Conservation (phyloP, 2,329 filamentous ascomycete genomes). For the Curvularia sp. region DNA sequence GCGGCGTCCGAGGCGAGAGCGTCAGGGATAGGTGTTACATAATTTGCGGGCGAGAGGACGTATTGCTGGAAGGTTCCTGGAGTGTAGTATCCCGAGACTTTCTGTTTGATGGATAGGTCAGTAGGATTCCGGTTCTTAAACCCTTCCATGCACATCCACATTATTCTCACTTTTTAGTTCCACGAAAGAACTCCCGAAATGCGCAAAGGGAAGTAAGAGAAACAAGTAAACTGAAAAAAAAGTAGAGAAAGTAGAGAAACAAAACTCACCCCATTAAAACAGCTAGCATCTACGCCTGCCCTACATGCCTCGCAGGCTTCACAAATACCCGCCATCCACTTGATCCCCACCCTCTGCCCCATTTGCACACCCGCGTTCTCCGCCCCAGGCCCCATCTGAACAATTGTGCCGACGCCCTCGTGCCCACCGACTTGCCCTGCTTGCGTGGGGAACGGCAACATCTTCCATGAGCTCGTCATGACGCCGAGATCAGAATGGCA, state of each 20-base stretch:
- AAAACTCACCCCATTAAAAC: constrained; percentile 43
- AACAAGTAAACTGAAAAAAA: not conserved
- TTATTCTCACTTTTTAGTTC: not conserved
- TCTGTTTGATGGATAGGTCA: constrained; percentile 25
- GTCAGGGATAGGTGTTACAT: constrained; percentile 74
- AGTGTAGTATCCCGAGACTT: constrained; percentile 70
- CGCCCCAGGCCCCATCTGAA: constrained; percentile 68
- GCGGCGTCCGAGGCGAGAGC: constrained; percentile 65
- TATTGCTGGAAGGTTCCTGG: constrained; percentile 79
- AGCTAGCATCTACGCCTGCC: constrained; percentile 56
- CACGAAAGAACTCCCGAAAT: not conserved
- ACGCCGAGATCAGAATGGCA: constrained; percentile 68
- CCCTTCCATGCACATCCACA: not conserved
- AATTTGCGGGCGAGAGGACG: constrained; percentile 67
- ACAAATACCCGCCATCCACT: constrained; percentile 69
- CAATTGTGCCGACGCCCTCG: constrained; percentile 71
- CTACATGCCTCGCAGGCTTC: constrained; percentile 47
- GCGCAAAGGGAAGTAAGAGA: not conserved
- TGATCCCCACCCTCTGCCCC: constrained; percentile 74
- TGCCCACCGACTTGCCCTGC: constrained; percentile 72
- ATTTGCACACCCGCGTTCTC: constrained; percentile 65
- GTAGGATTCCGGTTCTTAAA: not conserved
- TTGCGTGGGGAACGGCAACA: constrained; percentile 65
- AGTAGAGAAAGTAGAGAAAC: too few relatives aligned
- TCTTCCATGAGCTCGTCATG: constrained; percentile 61